Evolutionary conservation across 495 filamentous ascomycete genomes (phyloP).

Genomic region (Talaromyces trachyspermus): DNA sequence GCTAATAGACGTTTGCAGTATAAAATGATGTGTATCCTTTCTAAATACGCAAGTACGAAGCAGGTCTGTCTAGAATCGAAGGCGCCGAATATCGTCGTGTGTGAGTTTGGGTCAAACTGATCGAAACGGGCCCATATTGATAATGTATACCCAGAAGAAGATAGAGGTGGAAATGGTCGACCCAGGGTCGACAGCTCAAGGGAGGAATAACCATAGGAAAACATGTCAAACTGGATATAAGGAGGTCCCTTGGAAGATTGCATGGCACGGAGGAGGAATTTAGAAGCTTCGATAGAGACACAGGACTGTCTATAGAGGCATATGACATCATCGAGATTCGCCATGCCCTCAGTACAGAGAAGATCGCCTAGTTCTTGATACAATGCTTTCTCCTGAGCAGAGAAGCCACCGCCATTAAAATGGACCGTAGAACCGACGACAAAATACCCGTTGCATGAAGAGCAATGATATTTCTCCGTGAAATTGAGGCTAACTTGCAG

Average conservation of each 20-base stretch:
- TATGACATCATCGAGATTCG: constrained; percentile 68
- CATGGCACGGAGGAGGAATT: constrained; percentile 68
- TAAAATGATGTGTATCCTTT: constrained; percentile 91
- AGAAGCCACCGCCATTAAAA: constrained; percentile 48
- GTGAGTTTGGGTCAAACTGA: constrained; percentile 71
- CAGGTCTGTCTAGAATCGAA: constrained; percentile 91
- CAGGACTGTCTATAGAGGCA: constrained; percentile 62
- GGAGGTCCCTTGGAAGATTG: constrained; percentile 66
- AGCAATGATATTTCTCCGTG: constrained; percentile 65
- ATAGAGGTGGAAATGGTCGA: constrained; percentile 69
- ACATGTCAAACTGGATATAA: constrained; percentile 91
- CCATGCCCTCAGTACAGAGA: constrained; percentile 52
- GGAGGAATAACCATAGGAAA: constrained; percentile 76
- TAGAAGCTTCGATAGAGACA: constrained; percentile 51
- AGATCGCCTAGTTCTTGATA: constrained; percentile 43
- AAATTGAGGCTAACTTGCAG: constrained; percentile 43
- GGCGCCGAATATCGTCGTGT: constrained; percentile 93
- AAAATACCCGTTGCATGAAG: constrained; percentile 73
- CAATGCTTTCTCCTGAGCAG: constrained; percentile 44
- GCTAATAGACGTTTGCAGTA: constrained; percentile 89
- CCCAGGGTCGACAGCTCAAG: constrained; percentile 80
- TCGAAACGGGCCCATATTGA: constrained; percentile 83
- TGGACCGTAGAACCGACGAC: constrained; percentile 58
- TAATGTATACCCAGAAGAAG: constrained; percentile 79
- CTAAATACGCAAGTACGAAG: constrained; percentile 88